phyloP scores from a whole-genome alignment of 1,284 basidiomycete genomes.

The Apiotrichum gamsii region DNA sequence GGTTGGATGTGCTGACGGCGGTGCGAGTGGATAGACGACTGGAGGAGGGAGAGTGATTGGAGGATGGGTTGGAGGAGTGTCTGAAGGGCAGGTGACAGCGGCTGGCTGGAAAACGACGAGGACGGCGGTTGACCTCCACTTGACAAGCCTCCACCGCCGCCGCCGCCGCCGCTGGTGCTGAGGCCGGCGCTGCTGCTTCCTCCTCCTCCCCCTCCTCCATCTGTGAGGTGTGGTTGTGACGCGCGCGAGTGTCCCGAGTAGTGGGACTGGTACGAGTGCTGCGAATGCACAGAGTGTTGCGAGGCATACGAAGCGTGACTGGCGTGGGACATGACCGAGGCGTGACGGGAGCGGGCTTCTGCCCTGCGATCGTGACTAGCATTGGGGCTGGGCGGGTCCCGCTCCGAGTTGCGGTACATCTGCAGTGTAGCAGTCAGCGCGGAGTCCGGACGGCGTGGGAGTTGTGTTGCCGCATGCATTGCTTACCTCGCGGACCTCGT shows the following conservation, averaged over 20 bases:
- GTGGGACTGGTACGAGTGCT: slow-evolving; percentile 5
- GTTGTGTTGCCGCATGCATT: no score
- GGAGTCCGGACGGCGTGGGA: no score
- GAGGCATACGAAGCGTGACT: slow-evolving; percentile 10
- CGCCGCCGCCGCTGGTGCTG: not conserved
- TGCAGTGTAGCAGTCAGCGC: no score
- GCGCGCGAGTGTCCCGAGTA: no score
- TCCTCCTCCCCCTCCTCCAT: not conserved
- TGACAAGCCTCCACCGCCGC: not conserved
- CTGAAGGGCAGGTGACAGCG: slow-evolving; percentile 22
- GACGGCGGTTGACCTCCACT: no score
- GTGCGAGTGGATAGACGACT: slow-evolving; percentile 70
- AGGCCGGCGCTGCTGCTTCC: not conserved
- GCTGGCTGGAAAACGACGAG: not conserved
- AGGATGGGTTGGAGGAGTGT: slow-evolving; percentile 54
- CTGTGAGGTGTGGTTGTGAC: no score
- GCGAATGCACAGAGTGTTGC: not conserved
- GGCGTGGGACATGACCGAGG: slow-evolving; percentile 8
- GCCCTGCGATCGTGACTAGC: not conserved
- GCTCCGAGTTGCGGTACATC: not conserved
- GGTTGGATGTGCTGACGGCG: slow-evolving; percentile 52
- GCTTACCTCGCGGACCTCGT: slow-evolving; percentile 13
- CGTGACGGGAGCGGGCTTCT: slow-evolving; percentile 11
- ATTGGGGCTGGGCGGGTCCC: not conserved
- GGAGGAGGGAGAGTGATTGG: slow-evolving; percentile 76